Evolutionary conservation across 2,329 filamentous ascomycete species (phyloP).

Genomic region (Achaetomium macrosporum): DNA sequence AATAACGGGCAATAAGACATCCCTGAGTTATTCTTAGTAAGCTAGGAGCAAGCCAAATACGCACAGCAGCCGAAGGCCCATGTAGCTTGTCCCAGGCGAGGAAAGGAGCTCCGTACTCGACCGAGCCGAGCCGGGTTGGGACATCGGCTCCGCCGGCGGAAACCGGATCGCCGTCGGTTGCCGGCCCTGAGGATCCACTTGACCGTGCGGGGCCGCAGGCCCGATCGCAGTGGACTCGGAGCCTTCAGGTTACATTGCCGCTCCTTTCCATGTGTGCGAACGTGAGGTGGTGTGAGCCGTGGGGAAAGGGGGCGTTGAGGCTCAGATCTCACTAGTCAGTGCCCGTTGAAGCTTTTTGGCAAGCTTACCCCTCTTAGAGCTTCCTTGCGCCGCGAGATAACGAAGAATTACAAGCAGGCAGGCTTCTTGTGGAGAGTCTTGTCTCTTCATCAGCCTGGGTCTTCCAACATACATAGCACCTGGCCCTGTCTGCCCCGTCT

Average conservation of each 20-base stretch:
- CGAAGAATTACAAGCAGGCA: too few relatives aligned
- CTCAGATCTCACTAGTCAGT: too few relatives aligned
- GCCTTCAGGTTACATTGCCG: neutral
- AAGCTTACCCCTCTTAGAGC: too few relatives aligned
- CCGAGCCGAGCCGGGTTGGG: neutral
- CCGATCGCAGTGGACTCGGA: neutral
- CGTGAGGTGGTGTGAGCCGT: neutral
- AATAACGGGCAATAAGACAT: too few relatives aligned
- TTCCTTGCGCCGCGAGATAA: too few relatives aligned
- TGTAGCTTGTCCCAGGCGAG: neutral
- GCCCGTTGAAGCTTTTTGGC: too few relatives aligned
- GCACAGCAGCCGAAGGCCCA: neutral
- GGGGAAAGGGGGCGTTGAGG: too few relatives aligned
- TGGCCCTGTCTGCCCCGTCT: too few relatives aligned
- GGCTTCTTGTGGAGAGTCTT: too few relatives aligned
- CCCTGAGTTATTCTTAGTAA: too few relatives aligned
- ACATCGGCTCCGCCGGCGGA: conserved; percentile 9
- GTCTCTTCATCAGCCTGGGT: too few relatives aligned
- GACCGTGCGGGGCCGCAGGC: conserved; percentile 2
- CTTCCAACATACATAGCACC: too few relatives aligned
- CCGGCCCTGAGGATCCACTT: neutral
- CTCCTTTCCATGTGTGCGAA: neutral
- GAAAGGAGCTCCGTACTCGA: neutral
- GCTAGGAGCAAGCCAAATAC: neutral
- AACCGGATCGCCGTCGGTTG: neutral